phyloP scores from a whole-genome alignment of 192 early-diverging fungal genomes.

The Podila minutissima region DNA sequence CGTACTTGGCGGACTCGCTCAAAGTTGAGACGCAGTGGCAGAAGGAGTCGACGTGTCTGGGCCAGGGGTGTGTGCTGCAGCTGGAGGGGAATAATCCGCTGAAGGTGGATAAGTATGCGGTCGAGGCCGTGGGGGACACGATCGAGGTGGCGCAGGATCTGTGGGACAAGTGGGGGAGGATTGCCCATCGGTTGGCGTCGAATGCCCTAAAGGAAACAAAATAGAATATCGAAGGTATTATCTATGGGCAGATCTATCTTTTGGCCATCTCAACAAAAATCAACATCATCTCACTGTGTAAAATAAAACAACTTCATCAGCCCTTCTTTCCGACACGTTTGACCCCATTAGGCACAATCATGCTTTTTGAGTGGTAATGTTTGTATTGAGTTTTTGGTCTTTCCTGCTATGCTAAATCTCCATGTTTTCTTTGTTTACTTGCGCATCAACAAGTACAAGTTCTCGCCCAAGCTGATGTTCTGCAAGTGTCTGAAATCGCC shows the following conservation, averaged over 20 bases:
- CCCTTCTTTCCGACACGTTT: no score
- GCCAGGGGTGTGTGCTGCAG: neutral
- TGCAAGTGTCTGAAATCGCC: conserved; percentile 87
- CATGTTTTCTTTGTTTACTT: conserved; percentile 45
- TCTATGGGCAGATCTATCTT: no score
- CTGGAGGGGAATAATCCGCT: neutral
- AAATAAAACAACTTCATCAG: no score
- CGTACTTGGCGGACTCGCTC: conserved; percentile 15
- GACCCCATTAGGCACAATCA: no score
- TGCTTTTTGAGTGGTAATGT: neutral
- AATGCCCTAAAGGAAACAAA: neutral
- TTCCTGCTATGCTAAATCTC: neutral
- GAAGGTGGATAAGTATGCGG: conserved; percentile 3
- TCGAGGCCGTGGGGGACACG: conserved; percentile 25
- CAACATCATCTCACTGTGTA: no score
- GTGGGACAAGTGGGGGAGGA: conserved; percentile 24
- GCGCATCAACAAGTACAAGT: conserved; percentile 91
- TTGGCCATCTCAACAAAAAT: neutral
- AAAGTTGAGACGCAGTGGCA: conserved; percentile 15
- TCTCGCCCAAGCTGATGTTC: conserved; percentile 87
- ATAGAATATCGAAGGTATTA: neutral
- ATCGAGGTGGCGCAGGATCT: conserved; percentile 25
- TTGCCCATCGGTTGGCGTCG: conserved; percentile 15
- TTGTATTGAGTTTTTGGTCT: neutral
- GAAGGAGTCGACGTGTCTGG: conserved; percentile 11